Conservation (phyloP, 1,139 yeast species). For the Casaregolazyma suthepensis region DNA sequence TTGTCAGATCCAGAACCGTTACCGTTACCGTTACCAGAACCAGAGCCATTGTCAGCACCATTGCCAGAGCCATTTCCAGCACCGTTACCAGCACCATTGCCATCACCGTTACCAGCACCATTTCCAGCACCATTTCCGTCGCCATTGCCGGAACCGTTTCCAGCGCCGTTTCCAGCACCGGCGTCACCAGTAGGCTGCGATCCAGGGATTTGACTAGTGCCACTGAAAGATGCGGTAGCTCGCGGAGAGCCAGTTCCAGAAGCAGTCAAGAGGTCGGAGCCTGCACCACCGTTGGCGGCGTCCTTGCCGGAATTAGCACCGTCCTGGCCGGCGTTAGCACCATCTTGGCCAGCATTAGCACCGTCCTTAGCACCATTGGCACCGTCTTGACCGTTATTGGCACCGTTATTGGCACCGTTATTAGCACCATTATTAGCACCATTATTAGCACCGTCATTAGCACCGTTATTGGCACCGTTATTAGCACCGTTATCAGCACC, state of each 20-base stretch:
- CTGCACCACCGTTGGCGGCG: neutral
- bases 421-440: too few species aligned
- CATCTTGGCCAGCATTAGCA: too few species aligned
- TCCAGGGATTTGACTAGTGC: neutral
- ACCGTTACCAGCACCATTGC: neutral
- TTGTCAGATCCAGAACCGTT: neutral
- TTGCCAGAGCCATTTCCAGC: conserved; percentile 25
- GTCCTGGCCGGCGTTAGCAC: too few species aligned
- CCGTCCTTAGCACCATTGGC: too few species aligned
- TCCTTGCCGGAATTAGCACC: too few species aligned
- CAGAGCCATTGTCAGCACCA: conserved; percentile 21
- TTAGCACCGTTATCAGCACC: too few species aligned
- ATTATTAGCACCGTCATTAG: too few species aligned
- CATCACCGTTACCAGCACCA: neutral
- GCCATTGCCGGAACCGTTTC: neutral
- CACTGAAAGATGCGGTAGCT: neutral
- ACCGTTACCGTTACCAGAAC: conserved; percentile 6
- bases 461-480: too few species aligned
- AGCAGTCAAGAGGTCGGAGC: neutral
- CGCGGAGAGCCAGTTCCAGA: neutral
- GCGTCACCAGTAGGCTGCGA: conserved; percentile 23
- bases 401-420: too few species aligned
- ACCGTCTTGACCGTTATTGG: too few species aligned
- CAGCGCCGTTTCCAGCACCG: conserved; percentile 20
- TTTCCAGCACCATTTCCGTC: neutral